A percentile compares a stretch with the other conserved stretches of the same genome.
Evolutionary conservation across 352 stramenopile genomes (phyloP).

Genomic region (Phytopythium oedochilum): DNA sequence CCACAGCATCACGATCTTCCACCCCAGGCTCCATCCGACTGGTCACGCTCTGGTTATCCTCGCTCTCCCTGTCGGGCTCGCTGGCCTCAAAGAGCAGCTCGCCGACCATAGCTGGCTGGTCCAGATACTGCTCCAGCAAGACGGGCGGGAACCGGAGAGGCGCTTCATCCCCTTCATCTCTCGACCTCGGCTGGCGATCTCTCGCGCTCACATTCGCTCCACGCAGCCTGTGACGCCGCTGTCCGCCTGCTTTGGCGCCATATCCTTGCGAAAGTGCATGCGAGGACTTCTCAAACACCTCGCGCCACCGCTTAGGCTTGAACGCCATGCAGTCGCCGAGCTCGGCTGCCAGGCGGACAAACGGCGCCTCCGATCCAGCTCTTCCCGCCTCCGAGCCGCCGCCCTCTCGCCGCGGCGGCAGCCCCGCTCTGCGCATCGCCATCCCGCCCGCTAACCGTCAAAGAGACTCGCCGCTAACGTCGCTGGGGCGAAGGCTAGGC

Average conservation of each 20-base stretch:
- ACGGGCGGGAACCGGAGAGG: slow-evolving; percentile 8
- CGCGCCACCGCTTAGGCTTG: slow-evolving; percentile 49
- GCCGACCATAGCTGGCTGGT: slow-evolving; percentile 32
- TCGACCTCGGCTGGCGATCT: slow-evolving; percentile 11
- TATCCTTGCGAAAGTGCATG: slow-evolving; percentile 9
- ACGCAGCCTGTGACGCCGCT: background rate
- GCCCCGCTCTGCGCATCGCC: background rate
- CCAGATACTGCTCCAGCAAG: slow-evolving; percentile 33
- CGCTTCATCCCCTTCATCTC: slow-evolving; percentile 25
- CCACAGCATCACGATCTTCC: too few relatives aligned
- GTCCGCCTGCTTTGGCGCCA: background rate
- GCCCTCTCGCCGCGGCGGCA: background rate
- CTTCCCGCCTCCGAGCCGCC: background rate
- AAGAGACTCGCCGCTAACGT: background rate
- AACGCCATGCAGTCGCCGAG: slow-evolving; percentile 48
- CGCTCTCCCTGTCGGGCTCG: too few relatives aligned
- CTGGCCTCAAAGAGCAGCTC: slow-evolving; percentile 19
- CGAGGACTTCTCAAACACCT: slow-evolving; percentile 36
- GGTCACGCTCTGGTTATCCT: background rate
- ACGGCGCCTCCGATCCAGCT: slow-evolving; percentile 10
- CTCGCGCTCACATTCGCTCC: background rate
- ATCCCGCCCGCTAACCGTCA: background rate
- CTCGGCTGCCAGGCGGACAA: slow-evolving; percentile 40
- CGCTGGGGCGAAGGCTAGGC: background rate
- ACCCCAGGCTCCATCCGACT: background rate